Evolutionary conservation across 2,329 filamentous ascomycete genomes (phyloP), one percentile per base, ranked within the genome.

Genomic region (Diaporthe eres): DNA sequence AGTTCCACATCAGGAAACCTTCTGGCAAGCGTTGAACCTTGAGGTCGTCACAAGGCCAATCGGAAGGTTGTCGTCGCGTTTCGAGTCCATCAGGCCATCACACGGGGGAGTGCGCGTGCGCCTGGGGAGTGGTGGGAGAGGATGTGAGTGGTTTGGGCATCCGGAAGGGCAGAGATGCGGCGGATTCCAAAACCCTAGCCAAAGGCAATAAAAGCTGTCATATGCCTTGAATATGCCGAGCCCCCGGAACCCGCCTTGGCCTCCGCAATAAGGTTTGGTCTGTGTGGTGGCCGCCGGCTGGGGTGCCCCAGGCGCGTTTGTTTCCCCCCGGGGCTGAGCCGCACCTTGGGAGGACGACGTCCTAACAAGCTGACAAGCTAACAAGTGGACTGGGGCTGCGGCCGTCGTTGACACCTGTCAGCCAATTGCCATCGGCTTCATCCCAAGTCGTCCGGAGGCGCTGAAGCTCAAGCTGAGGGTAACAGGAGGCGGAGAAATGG

Each of bases 31-130:
- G 31, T 28, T 13, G 28, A 63, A 57, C 44, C 55, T 51, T 63
- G 58, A 37, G n/a, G 47, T 0, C 10, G 28, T 19, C 22, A n/a
- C 55, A 37, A 51, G 42, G 6, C 67, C 58, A 57, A 72, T 72
- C 74, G 58, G 57, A 72, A 49, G 42, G 19, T 47, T 42, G 47
- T n/a, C n/a, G 74, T 71, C 49, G 28, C 47, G 74, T 72, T 72
- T 67, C 58, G 68, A 58, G 49, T 34, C 47, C 13, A 57, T 55
- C 34, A 39, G 42, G 65, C 37, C 28, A 53, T 53, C 60, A 61
- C 34, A 42, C n/a, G 22, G 65, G 47, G 63, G 31, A 25, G 65
- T 68, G 65, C 65, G 65, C 65, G 65, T 53, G 65, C 65, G 65
- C 65, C 7, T 53, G 65, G 31, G 31, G 47, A n/a, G 31, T 51